Evolutionary conservation across 2,329 filamentous ascomycete species (phyloP), one percentile per base, ranked within the genome.

Genomic region (Clarireedia monteithiana): DNA sequence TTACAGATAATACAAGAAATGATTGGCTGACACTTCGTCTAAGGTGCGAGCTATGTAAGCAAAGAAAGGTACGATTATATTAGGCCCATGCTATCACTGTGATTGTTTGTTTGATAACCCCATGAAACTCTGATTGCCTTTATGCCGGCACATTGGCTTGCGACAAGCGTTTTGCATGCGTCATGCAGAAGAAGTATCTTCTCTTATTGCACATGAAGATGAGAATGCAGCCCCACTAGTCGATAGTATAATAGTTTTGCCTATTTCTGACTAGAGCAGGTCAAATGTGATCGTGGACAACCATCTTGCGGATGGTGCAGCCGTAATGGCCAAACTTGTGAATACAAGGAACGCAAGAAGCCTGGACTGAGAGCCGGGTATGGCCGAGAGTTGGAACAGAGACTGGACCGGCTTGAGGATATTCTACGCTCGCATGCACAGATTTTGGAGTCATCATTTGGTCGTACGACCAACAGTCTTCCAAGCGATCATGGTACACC

Each of bases 1-100:
- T 24, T 23, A 7, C 40, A 1, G 34, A 55, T 50, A 55, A 62
- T 38, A 48, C 59, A 50, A 60, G 63, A 44, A 58, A 63, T 49
- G 62, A 59, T 62, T 67, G 60, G 66, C 67, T 69, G 58, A 69
- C 64, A 34, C 58, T 67, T 56, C 63, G 67, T 58, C 66, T 63
- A 70, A 86, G 83, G 66, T 86, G 88, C 67, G 88, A 91, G 72
- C 77, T 88, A 51, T 90, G 88, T 75, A 91, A 91, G 72, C 84
- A 88, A 70, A 77, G 88, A 74, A 92, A 91, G 77, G 87, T 89
- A 72, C 27, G 53, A 26, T 20, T 47, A 30, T 17, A 42, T 55
- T 26, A 55, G 38, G 36, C 17, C 36, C 39, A 3, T 23, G 10
- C 34, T 36, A 15, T 23, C 17, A 4, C n/a, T 23, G 23, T 20